A percentile compares a stretch with the other conserved stretches of the same genome.
phyloP scores from a whole-genome alignment of 306 rosid genomes.

The Vigna nakashimae region DNA sequence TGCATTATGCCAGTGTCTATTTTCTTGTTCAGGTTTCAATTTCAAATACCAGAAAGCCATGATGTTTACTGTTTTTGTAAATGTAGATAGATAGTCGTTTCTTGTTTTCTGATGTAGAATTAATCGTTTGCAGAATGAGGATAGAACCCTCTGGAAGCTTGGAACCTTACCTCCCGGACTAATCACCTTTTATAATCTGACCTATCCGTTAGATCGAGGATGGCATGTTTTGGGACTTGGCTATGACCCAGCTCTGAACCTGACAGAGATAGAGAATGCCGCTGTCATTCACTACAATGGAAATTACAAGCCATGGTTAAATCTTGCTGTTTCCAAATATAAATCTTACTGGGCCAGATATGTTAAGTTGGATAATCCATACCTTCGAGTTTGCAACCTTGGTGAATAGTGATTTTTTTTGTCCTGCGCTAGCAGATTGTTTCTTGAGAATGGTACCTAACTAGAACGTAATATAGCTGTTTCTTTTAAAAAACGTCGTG shows the following conservation, averaged over 20 bases:
- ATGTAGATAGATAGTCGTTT: constrained; percentile 14
- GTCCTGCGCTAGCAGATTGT: constrained; percentile 21
- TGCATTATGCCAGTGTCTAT: neutral
- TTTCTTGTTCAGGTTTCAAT: constrained; percentile 7
- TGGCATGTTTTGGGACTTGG: constrained; percentile 99
- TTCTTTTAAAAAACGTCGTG: neutral
- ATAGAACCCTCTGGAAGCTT: constrained; percentile 97
- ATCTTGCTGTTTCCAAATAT: constrained; percentile 92
- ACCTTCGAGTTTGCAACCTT: constrained; percentile 72
- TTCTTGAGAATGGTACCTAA: constrained; percentile 24
- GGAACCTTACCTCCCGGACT: constrained; percentile 95
- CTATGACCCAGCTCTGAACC: constrained; percentile 92
- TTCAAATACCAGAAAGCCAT: constrained; percentile 27
- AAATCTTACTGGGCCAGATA: constrained; percentile 88
- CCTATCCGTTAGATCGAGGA: constrained; percentile 77
- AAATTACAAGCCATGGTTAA: constrained; percentile 97
- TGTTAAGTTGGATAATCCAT: constrained; percentile 78
- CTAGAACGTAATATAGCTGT: constrained; percentile 31
- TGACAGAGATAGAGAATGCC: constrained; percentile 78
- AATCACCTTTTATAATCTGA: constrained; percentile 89
- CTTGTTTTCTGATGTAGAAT: constrained; percentile 31
- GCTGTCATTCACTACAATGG: constrained; percentile 98
- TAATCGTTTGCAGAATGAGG: constrained; percentile 81
- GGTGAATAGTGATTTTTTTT: constrained; percentile 47
- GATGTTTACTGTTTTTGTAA: neutral